Percentiles rank a stretch among this genome's conserved stretches.
Conservation (phyloP, 129 eudicot genomes). For the Artemisia tridentata region DNA sequence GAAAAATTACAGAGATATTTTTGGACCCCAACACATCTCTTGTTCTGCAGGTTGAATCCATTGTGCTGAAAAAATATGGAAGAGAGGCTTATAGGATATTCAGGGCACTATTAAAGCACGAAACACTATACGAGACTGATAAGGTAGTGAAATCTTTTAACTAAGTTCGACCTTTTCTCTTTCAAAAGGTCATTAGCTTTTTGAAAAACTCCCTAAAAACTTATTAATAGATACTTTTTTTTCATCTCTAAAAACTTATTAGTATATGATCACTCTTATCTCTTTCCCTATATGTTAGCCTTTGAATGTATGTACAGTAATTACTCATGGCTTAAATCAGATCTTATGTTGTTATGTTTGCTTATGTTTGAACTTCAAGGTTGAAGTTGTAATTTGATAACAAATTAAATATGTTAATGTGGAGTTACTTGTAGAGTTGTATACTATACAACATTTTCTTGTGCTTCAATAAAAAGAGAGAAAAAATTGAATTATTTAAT, state of each 20-base stretch:
- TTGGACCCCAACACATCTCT: neutral
- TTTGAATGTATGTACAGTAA: neutral
- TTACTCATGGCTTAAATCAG: too few relatives aligned
- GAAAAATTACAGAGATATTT: neutral
- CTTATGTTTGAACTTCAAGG: too few relatives aligned
- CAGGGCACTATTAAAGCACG: conserved; percentile 56
- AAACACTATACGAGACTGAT: conserved; percentile 61
- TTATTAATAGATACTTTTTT: neutral
- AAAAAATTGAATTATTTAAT: neutral
- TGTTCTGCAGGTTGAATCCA: conserved; percentile 75
- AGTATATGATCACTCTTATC: neutral
- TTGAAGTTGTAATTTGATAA: too few relatives aligned
- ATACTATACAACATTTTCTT: too few relatives aligned
- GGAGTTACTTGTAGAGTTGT: too few relatives aligned
- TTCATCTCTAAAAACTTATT: neutral
- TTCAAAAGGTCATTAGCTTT: neutral
- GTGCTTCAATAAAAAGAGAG: neutral
- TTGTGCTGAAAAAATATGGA: conserved; percentile 76
- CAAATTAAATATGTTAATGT: too few relatives aligned
- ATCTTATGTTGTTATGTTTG: too few relatives aligned
- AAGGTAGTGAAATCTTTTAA: conserved; percentile 49
- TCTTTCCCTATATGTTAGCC: neutral
- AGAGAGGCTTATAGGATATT: conserved; percentile 86
- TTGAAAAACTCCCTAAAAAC: neutral
- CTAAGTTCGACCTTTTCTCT: neutral